Percentiles rank a stretch among this genome's conserved stretches.
Evolutionary conservation across 805 yeast genomes (phyloP).

Genomic region (Candida palmyrensis): DNA sequence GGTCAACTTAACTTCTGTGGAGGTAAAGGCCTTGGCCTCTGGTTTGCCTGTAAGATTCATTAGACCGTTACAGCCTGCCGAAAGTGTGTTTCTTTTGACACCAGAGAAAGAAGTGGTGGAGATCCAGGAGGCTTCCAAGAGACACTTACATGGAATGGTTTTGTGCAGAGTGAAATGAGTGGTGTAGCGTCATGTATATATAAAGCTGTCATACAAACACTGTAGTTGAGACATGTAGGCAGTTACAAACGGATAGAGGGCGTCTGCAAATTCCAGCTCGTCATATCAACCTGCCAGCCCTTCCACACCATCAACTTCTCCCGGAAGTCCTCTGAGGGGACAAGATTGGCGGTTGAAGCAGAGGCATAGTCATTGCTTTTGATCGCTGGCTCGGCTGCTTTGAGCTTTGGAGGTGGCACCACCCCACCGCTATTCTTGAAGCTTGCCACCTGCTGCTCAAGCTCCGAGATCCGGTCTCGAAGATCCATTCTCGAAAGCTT

Average conservation of each 20-base stretch:
- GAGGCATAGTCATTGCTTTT: slow-evolving; percentile 28
- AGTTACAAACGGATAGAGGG: too few relatives aligned
- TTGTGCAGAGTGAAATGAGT: slow-evolving; percentile 75
- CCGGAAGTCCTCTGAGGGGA: slow-evolving; percentile 44
- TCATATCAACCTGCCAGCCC: slow-evolving; percentile 85
- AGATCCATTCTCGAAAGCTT: slow-evolving; percentile 35
- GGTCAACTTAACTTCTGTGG: slow-evolving; percentile 57
- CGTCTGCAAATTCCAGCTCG: slow-evolving; percentile 76
- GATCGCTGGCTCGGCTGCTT: slow-evolving; percentile 25
- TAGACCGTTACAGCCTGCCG: slow-evolving; percentile 84
- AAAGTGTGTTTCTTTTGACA: slow-evolving; percentile 66
- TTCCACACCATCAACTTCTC: slow-evolving; percentile 69
- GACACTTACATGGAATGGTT: slow-evolving; percentile 68
- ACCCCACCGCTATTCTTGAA: slow-evolving; percentile 7
- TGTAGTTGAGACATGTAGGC: not conserved
- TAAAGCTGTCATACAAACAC: not conserved
- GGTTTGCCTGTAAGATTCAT: slow-evolving; percentile 75
- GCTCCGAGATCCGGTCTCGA: slow-evolving; percentile 25
- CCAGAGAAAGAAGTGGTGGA: slow-evolving; percentile 53
- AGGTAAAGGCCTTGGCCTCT: slow-evolving; percentile 65
- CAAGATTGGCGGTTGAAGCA: slow-evolving; percentile 11
- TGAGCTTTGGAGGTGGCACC: slow-evolving; percentile 5
- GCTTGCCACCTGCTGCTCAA: slow-evolving; percentile 18
- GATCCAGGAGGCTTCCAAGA: slow-evolving; percentile 79
- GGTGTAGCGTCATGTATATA: slow-evolving; percentile 6